Evolutionary conservation across 116 monocot species (phyloP).

Genomic region (Posidonia oceanica): DNA sequence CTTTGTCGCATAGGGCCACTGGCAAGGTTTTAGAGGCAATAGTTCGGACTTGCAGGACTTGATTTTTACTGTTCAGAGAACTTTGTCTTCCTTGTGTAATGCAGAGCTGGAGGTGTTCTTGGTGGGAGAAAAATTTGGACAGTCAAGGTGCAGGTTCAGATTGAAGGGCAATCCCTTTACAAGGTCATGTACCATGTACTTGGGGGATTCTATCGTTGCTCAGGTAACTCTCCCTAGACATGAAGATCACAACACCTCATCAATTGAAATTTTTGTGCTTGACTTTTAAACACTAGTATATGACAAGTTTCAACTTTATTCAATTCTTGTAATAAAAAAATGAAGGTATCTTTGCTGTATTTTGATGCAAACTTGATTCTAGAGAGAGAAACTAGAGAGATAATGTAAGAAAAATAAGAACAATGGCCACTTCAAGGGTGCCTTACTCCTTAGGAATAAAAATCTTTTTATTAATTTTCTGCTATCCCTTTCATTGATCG

Average conservation of each 20-base stretch:
- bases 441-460: not conserved
- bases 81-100: slow-evolving; percentile 15
- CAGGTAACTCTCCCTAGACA: slow-evolving; percentile 28
- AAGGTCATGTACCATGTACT: slow-evolving; percentile 66
- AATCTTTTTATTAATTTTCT: not conserved
- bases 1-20: slow-evolving; percentile 28
- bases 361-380: too few relatives aligned
- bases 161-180: slow-evolving; percentile 51
- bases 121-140: slow-evolving; percentile 5
- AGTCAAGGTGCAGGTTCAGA: slow-evolving; percentile 20
- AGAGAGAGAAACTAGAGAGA: not conserved
- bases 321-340: too few relatives aligned
- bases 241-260: too few relatives aligned
- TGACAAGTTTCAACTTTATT: too few relatives aligned
- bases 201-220: slow-evolving; percentile 38
- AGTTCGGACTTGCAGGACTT: slow-evolving; percentile 25
- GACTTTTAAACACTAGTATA: too few relatives aligned
- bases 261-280: too few relatives aligned
- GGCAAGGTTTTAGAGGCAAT: slow-evolving; percentile 50
- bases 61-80: slow-evolving; percentile 33
- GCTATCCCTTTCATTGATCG: too few relatives aligned
- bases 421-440: not conserved
- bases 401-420: not conserved
- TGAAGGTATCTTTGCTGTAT: too few relatives aligned
- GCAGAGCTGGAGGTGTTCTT: slow-evolving; percentile 42